phyloP scores from a whole-genome alignment of 768 basidiomycete species.

The Rubroboletus pulcherrimus region DNA sequence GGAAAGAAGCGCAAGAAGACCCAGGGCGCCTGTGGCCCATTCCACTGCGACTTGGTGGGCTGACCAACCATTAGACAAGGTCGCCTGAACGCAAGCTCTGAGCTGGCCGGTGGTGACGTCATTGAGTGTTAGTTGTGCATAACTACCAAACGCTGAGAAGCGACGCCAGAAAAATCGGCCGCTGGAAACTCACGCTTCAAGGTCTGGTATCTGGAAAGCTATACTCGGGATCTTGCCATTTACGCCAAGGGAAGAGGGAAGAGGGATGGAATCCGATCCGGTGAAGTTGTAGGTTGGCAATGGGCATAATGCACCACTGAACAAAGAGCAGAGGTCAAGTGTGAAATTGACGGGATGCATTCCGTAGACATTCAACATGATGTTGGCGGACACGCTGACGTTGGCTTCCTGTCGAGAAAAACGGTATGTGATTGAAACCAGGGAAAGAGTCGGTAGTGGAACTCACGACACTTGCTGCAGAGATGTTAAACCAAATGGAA shows the following conservation, averaged over 20 bases:
- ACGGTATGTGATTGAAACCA: slow-evolving; percentile 11
- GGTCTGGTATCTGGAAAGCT: slow-evolving; percentile 84
- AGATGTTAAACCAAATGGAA: slow-evolving; percentile 80
- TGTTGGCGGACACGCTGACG: slow-evolving; percentile 77
- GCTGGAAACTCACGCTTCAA: slow-evolving; percentile 56
- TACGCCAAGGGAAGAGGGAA: slow-evolving; percentile 59
- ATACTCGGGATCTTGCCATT: slow-evolving; percentile 63
- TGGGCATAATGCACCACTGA: slow-evolving; percentile 79
- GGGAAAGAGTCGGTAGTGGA: not conserved
- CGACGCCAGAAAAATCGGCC: not conserved
- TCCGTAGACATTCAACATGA: slow-evolving; percentile 87
- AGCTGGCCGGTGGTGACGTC: slow-evolving; percentile 66
- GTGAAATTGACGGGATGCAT: slow-evolving; percentile 77
- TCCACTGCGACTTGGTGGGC: slow-evolving; percentile 69
- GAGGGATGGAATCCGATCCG: slow-evolving; percentile 66
- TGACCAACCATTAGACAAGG: slow-evolving; percentile 88
- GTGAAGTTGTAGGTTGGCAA: slow-evolving; percentile 82
- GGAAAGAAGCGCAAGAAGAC: slow-evolving; percentile 55
- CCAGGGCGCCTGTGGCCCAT: slow-evolving; percentile 70
- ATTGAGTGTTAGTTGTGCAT: slow-evolving; percentile 71
- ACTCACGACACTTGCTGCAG: slow-evolving; percentile 82
- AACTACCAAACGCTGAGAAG: slow-evolving; percentile 30
- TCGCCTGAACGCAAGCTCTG: slow-evolving; percentile 89
- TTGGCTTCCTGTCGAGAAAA: slow-evolving; percentile 51
- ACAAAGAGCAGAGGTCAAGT: slow-evolving; percentile 78